Conservation (phyloP, 805 yeast genomes). For the Hanseniaspora lindneri region DNA sequence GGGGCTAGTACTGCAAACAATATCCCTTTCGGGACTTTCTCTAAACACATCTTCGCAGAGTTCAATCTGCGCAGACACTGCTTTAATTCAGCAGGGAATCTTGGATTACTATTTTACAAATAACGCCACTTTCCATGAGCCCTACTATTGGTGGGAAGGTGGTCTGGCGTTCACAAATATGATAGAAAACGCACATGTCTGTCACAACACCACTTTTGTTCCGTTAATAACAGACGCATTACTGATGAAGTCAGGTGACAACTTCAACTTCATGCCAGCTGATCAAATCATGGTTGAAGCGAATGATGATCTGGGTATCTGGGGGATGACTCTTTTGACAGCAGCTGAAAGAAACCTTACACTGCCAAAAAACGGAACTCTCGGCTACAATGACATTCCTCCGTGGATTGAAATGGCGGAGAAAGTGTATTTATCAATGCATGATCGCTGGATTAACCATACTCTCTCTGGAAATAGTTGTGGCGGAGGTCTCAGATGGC, state of each 20-base stretch:
- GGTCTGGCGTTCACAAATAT: constrained; percentile 63
- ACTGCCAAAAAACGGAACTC: constrained; percentile 43
- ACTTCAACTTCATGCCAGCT: constrained; percentile 70
- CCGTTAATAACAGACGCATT: constrained; percentile 43
- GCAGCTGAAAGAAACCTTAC: constrained; percentile 85
- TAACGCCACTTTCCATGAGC: constrained; percentile 52
- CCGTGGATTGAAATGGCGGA: constrained; percentile 77
- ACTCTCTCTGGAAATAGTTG: constrained; percentile 34
- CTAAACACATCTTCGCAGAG: constrained; percentile 33
- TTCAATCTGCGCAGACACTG: constrained; percentile 47
- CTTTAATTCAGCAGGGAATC: constrained; percentile 46
- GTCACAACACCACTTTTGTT: constrained; percentile 55
- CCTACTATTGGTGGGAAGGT: constrained; percentile 84
- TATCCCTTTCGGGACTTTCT: too few species aligned
- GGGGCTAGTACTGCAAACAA: too few species aligned
- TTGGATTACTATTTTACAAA: constrained; percentile 61
- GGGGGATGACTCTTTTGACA: constrained; percentile 88
- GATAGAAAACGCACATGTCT: constrained; percentile 61
- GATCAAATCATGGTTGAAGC: constrained; percentile 90
- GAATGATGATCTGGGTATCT: constrained; percentile 93
- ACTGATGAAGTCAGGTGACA: constrained; percentile 58
- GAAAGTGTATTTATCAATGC: constrained; percentile 86
- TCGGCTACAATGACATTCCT: constrained; percentile 29
- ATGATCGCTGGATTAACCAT: constrained; percentile 67
- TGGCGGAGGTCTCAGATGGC: constrained; percentile 92